A percentile compares a stretch with the other conserved stretches of the same genome.
These are phyloP conservation scores for Cystofilobasidium ferigula DNA, from an alignment of 768 basidiomycete species.

Conservation along the genomic window DNA sequence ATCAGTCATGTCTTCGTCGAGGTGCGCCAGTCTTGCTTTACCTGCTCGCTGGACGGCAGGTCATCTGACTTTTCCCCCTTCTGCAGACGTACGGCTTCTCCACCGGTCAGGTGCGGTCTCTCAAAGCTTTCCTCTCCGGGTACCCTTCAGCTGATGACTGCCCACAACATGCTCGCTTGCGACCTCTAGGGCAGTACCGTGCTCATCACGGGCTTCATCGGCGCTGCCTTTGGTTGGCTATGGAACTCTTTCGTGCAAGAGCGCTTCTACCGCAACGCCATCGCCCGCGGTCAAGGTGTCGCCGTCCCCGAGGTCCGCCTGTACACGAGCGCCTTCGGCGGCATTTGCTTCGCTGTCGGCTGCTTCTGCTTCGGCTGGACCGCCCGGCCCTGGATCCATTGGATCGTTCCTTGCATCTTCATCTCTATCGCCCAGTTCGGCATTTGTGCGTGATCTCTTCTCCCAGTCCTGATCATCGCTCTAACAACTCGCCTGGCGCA, in stretches of 20 bases:
- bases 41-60: too few relatives aligned
- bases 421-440: slow-evolving; percentile 31
- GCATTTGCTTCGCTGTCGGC: slow-evolving; percentile 32
- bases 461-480: slow-evolving; percentile 32
- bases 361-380: slow-evolving; percentile 34
- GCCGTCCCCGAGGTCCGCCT: slow-evolving; percentile 30
- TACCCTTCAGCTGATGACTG: background rate
- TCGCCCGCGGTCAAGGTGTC: slow-evolving; percentile 26
- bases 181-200: slow-evolving; percentile 24
- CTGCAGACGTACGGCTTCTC: slow-evolving; percentile 18
- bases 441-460: slow-evolving; percentile 21
- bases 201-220: slow-evolving; percentile 31
- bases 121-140: background rate
- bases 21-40: too few relatives aligned
- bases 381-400: slow-evolving; percentile 30
- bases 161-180: background rate
- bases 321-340: slow-evolving; percentile 29
- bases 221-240: slow-evolving; percentile 30
- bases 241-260: slow-evolving; percentile 29
- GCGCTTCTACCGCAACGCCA: slow-evolving; percentile 23
- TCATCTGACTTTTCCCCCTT: too few relatives aligned
- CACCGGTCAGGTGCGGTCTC: slow-evolving; percentile 25
- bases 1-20: slow-evolving; percentile 29
- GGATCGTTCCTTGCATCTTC: slow-evolving; percentile 31
- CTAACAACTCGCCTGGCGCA: slow-evolving; percentile 10